Base-by-base conservation (phyloP, 2,329 filamentous ascomycete genomes). In the Didymella arachidicola region DNA sequence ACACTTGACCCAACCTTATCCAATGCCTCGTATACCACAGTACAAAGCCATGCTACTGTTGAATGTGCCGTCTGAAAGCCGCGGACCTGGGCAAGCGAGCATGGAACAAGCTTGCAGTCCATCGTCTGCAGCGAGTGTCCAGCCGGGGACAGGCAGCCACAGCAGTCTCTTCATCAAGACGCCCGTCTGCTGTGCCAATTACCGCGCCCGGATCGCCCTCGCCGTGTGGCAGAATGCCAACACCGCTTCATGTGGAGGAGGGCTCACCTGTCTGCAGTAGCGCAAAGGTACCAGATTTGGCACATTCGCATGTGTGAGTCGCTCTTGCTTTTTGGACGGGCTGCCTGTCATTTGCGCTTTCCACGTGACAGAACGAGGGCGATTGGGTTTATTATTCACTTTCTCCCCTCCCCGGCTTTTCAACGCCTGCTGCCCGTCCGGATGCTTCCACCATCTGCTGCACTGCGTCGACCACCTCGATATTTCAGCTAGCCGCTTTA, bases 401-500 rank as follows among this genome's bases (percentile, higher is more conserved):
- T 34, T 39, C 29, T 32, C 26, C 25, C 50, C 53, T n/a, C 18
- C 50, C 49, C 50, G 41, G 32, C 45, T 45, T 46, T 29, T 8
- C 45, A 27, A 27, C 43, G 4, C 36, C 48, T 52, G 48, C 49
- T 53, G 53, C 46, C 22, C 41, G 25, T 39, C 12, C 38, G n/a
- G 30, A 46, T 41, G 53, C 46, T 32, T 19, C 26, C 39, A 25
- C 19, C 5, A 42, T 41, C 32, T 11, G 11, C 36, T 25, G 27
- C 36, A 19, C 27, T 16, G 29, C 29, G 29, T 34, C 57, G 45
- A 45, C 46, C 46, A 27, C n/a, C 36, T 47, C 44, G 27, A 46
- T 50, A 50, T 19, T 59, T 57, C 63, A 55, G 57, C 61, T 56
- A 45, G 47, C 59, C 49, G 53, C 57, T 47, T 56, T 46, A 49